phyloP scores from a whole-genome alignment of 202 grass and related monocot species.

The Panicum virgatum region DNA sequence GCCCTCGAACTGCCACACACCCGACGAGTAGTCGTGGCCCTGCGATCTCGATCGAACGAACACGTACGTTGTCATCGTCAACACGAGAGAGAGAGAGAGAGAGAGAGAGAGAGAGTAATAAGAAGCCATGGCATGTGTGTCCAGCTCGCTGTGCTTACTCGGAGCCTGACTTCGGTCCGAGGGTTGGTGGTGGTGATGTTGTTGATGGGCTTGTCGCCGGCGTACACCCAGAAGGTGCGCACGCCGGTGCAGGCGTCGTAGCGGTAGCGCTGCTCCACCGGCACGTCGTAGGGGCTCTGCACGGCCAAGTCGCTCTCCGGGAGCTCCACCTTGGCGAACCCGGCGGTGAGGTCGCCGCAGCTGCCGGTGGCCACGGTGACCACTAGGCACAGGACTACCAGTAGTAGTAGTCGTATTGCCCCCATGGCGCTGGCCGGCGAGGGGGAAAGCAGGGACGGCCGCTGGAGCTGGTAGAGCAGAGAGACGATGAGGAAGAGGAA shows the following conservation, averaged over 20 bases:
- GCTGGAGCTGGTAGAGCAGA: too few species aligned
- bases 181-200: not conserved
- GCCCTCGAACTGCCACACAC: constrained; percentile 38
- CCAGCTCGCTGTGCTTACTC: not conserved
- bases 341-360: not conserved
- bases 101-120: too few species aligned
- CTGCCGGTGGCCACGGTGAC: not conserved
- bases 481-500: too few species aligned
- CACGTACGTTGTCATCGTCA: too few species aligned
- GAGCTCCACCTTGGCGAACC: constrained; percentile 22
- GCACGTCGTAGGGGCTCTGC: constrained; percentile 38
- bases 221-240: constrained; percentile 42
- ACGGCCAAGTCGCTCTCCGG: not conserved
- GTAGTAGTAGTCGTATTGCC: too few species aligned
- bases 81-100: not conserved
- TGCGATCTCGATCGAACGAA: not conserved
- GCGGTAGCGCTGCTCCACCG: constrained; percentile 14
- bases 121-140: too few species aligned
- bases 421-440: too few species aligned
- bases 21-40: constrained; percentile 14
- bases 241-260: constrained; percentile 25
- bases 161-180: constrained; percentile 42
- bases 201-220: constrained; percentile 42
- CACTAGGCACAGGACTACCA: not conserved
- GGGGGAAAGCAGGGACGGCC: too few species aligned